phyloP scores from a whole-genome alignment of 2,329 filamentous ascomycete genomes.

The Alternaria sp. region DNA sequence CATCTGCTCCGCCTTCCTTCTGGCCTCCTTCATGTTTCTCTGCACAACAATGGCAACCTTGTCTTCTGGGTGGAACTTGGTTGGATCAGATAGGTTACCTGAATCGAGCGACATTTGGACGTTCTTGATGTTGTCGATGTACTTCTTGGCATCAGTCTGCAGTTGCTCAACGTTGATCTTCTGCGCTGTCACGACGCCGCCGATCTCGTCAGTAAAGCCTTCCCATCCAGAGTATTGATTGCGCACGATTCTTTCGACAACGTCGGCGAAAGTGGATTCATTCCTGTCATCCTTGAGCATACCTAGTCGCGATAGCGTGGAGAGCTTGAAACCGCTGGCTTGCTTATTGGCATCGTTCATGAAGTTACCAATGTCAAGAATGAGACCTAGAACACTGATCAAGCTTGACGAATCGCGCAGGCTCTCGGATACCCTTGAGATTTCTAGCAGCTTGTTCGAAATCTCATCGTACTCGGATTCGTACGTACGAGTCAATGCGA shows the following conservation, averaged over 20 bases:
- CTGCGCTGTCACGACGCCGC: conserved; percentile 77
- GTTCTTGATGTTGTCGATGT: conserved; percentile 94
- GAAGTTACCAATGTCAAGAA: conserved; percentile 98
- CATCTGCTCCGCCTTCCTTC: conserved; percentile 96
- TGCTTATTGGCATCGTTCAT: conserved; percentile 99
- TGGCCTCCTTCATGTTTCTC: conserved; percentile 93
- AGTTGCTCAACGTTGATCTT: conserved; percentile 97
- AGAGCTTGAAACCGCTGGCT: conserved; percentile 96
- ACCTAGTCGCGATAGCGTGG: conserved; percentile 86
- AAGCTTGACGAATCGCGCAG: conserved; percentile 89
- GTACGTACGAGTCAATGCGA: conserved; percentile 82
- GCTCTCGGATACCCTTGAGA: conserved; percentile 88
- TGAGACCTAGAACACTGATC: conserved; percentile 95
- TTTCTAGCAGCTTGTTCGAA: conserved; percentile 80
- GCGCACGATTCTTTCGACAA: conserved; percentile 94
- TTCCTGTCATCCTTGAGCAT: conserved; percentile 99
- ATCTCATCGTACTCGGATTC: conserved; percentile 93
- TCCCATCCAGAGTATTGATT: conserved; percentile 98
- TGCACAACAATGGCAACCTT: conserved; percentile 91
- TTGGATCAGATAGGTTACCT: conserved; percentile 93
- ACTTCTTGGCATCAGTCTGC: conserved; percentile 83
- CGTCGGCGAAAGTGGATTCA: conserved; percentile 91
- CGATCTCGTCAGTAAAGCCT: conserved; percentile 83
- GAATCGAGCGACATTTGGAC: conserved; percentile 90
- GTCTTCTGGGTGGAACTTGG: conserved; percentile 97